Evolutionary conservation across 768 basidiomycete species (phyloP), one percentile per base, ranked within the genome.

Genomic region (Lactarius tabidus): DNA sequence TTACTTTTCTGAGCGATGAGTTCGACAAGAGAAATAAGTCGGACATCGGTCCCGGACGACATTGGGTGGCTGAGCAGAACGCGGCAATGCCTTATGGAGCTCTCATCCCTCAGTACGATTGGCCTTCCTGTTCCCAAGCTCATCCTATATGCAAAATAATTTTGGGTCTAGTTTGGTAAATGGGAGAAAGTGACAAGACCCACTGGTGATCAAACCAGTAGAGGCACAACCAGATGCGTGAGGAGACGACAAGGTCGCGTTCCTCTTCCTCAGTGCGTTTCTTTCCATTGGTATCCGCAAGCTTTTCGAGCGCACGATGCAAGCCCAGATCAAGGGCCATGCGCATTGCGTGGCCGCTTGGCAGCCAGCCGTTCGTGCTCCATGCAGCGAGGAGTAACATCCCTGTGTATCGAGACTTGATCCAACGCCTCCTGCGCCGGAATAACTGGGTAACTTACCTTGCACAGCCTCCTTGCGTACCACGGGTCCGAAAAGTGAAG

Each of bases 191-290:
- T 61, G 52, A 28, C 10, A 60, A 61, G 35, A 80, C 89, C 67
- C 71, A 93, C 92, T 95, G 91, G 77, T 95, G 94, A 78, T 96
- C 95, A 71, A 96, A 93, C 91, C 93, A 93, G 74, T 95, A 96
- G 51, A 96, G 82, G 73, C 93, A 95, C 65, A 95, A 79, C 94
- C 94, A 97, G 67, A 95, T 93, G 58, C 95, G 84, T 2, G 93
- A 92, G 66, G 93, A 95, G 8, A 96, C 89, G 54, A 96, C 91
- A 39, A 96, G 81, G 72, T 96, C 88, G 62, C 94, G 79, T 74
- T 98, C 94, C 72, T 92, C 89, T 67, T 95, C 92, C 63, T 91
- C 84, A 35, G 86, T 80, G 28, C 87, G 80, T 65, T 84, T 81
- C 73, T 87, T 89, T 57, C 76, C 83, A 52, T 75, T 81, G 38